Conservation (phyloP, 441 rosid species). For the Pelargonium citronellum region DNA sequence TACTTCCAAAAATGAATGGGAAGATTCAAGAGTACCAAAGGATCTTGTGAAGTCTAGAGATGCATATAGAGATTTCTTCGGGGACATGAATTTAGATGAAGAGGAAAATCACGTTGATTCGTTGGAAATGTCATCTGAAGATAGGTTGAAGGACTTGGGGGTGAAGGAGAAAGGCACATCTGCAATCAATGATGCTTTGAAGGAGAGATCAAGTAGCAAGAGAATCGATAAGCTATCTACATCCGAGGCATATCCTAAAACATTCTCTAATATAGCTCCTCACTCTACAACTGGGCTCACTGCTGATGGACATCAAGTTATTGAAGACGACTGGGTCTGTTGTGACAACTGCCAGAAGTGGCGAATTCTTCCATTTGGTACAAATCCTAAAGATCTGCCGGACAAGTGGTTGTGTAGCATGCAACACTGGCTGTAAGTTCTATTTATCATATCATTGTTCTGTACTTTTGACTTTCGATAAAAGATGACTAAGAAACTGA, state of each 20-base stretch:
- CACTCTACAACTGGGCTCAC: constrained; percentile 29
- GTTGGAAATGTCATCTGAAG: constrained; percentile 30
- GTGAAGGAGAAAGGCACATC: constrained; percentile 36
- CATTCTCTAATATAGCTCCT: constrained; percentile 29
- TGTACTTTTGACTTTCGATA: constrained; percentile 12
- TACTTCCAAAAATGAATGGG: constrained; percentile 39
- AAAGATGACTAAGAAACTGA: constrained; percentile 3
- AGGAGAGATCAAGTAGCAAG: constrained; percentile 41
- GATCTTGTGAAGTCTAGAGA: constrained; percentile 51
- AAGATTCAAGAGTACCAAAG: constrained; percentile 40
- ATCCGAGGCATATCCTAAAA: constrained; percentile 29
- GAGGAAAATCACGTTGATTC: constrained; percentile 31
- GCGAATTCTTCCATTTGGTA: constrained; percentile 88
- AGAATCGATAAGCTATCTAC: constrained; percentile 26
- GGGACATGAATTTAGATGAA: constrained; percentile 38
- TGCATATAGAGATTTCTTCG: constrained; percentile 64
- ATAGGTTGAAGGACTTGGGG: constrained; percentile 33
- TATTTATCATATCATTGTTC: constrained; percentile 11
- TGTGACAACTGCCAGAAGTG: constrained; percentile 59
- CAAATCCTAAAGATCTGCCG: constrained; percentile 55
- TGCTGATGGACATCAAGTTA: constrained; percentile 47
- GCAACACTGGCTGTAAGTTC: constrained; percentile 97
- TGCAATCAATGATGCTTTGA: constrained; percentile 26
- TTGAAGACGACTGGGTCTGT: constrained; percentile 75
- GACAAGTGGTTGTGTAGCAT: constrained; percentile 94